Percentiles rank a stretch among this genome's conserved stretches.
Evolutionary conservation across 2,329 filamentous ascomycete species (phyloP).

Genomic region (Aspergillus spinulosporus): DNA sequence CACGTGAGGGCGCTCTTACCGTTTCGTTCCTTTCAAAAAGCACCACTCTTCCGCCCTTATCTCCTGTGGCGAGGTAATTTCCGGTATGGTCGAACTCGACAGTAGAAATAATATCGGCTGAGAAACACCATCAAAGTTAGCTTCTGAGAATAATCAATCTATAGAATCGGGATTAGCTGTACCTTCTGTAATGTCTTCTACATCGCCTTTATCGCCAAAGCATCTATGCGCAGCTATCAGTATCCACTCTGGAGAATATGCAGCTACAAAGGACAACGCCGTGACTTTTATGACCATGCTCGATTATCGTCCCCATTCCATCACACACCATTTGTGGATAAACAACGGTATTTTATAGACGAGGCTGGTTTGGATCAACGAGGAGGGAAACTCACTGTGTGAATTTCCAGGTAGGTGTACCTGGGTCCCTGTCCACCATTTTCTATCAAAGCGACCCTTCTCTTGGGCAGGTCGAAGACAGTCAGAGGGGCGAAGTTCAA

Average conservation of each 20-base stretch:
- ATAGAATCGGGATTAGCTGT: slow-evolving; percentile 26
- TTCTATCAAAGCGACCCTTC: slow-evolving; percentile 48
- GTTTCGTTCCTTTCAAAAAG: slow-evolving; percentile 79
- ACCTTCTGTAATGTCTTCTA: slow-evolving; percentile 98
- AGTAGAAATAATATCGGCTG: slow-evolving; percentile 54
- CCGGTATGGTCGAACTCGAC: slow-evolving; percentile 56
- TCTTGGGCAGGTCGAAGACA: slow-evolving; percentile 23
- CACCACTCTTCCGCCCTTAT: slow-evolving; percentile 54
- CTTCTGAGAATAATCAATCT: neutral
- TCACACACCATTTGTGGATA: neutral
- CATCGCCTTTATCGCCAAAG: slow-evolving; percentile 99
- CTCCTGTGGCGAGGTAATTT: slow-evolving; percentile 54
- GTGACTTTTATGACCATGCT: neutral
- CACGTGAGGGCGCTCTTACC: slow-evolving; percentile 49
- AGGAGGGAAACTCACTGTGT: slow-evolving; percentile 75
- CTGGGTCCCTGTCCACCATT: slow-evolving; percentile 97
- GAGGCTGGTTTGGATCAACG: neutral
- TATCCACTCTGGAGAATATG: neutral
- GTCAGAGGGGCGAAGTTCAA: slow-evolving; percentile 20
- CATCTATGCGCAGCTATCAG: slow-evolving; percentile 62
- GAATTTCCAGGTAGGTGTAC: slow-evolving; percentile 98
- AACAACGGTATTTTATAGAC: neutral
- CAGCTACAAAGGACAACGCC: neutral
- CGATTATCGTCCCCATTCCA: neutral
- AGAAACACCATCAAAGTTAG: slow-evolving; percentile 5